These are phyloP conservation scores for Chaetomium olivaceum DNA, from an alignment of 2,329 filamentous ascomycete species.

Conservation along the genomic window DNA sequence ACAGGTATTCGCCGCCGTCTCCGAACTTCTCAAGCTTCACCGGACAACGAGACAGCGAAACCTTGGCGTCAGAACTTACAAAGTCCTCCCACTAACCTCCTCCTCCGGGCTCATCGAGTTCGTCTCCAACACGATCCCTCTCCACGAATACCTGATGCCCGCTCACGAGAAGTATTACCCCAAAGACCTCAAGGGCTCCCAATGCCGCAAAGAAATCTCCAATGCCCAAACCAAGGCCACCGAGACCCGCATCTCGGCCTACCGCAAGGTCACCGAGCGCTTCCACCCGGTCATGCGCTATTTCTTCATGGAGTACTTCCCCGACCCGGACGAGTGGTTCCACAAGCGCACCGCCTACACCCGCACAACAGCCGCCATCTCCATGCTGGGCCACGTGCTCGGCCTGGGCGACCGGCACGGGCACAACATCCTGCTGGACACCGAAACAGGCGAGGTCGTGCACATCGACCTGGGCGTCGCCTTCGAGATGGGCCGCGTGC, in stretches of 20 bases:
- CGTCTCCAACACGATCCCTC: conserved; percentile 85
- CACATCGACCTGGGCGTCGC: conserved; percentile 97
- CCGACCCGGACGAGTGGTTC: conserved; percentile 96
- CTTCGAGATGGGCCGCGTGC: conserved; percentile 93
- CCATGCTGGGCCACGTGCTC: conserved; percentile 89
- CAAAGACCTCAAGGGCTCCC: conserved; percentile 72
- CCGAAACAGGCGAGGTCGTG: conserved; percentile 86
- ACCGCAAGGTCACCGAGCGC: conserved; percentile 72
- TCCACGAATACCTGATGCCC: conserved; percentile 89
- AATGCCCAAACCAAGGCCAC: conserved; percentile 69
- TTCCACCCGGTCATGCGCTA: conserved; percentile 94
- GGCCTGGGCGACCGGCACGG: conserved; percentile 93
- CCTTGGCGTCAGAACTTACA: conserved; percentile 92
- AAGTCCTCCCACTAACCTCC: conserved; percentile 85
- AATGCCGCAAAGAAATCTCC: conserved; percentile 78
- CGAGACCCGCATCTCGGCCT: conserved; percentile 72
- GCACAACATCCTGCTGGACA: conserved; percentile 93
- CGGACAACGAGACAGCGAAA: conserved; percentile 83
- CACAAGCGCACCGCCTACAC: conserved; percentile 85
- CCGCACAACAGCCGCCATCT: conserved; percentile 89
- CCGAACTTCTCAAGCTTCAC: conserved; percentile 82
- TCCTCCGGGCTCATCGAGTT: conserved; percentile 94
- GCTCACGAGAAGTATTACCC: conserved; percentile 87
- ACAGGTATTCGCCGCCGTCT: conserved; percentile 96
- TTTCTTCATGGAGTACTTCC: conserved; percentile 95